phyloP scores from a whole-genome alignment of 345 rosid species.

The Salix dunnii region DNA sequence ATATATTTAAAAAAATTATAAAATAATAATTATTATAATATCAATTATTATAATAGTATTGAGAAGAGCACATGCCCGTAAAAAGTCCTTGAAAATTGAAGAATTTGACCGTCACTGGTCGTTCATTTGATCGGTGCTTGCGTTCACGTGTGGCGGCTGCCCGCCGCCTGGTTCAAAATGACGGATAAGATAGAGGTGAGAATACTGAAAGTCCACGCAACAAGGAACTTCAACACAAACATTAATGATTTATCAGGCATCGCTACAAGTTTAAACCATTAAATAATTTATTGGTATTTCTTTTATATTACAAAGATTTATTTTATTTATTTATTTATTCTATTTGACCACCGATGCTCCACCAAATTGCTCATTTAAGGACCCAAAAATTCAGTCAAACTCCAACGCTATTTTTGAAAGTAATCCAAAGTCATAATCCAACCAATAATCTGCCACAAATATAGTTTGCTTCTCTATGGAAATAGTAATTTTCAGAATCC shows the following conservation, averaged over 20 bases:
- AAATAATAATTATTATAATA: too few species aligned
- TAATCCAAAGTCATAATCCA: too few species aligned
- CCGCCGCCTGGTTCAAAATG: neutral
- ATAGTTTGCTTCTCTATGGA: too few species aligned
- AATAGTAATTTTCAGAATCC: too few species aligned
- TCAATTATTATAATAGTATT: neutral
- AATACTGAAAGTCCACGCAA: neutral
- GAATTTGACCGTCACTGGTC: neutral
- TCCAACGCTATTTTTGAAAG: too few species aligned
- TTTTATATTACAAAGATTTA: too few species aligned
- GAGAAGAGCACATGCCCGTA: neutral
- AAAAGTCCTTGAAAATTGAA: neutral
- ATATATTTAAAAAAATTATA: too few species aligned
- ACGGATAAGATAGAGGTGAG: neutral
- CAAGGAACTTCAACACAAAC: neutral
- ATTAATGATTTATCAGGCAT: neutral
- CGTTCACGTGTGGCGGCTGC: neutral
- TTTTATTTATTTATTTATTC: too few species aligned
- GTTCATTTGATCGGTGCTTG: neutral
- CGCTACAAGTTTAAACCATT: neutral
- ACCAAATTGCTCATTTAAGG: too few species aligned
- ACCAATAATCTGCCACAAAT: too few species aligned
- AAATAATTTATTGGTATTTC: neutral
- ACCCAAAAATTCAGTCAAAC: too few species aligned
- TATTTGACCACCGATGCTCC: too few species aligned